phyloP scores from a whole-genome alignment of 139 green algal species.

The Auxenochlorella pyrenoidosa region DNA sequence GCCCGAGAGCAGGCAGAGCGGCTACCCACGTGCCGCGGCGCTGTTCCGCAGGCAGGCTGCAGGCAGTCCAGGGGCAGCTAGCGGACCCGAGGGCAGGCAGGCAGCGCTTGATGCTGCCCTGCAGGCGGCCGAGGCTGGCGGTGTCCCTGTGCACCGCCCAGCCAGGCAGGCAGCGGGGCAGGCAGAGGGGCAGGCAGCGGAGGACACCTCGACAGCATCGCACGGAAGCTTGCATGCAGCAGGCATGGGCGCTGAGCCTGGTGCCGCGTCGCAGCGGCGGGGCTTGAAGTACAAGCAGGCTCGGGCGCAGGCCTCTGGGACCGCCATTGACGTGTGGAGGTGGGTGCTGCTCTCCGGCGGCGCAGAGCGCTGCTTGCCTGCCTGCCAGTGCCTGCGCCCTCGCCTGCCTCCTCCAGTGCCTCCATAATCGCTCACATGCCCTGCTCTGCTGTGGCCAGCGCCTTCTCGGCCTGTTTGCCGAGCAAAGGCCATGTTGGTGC shows the following conservation, averaged over 20 bases:
- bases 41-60: neutral
- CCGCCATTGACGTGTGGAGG: slow-evolving; percentile 41
- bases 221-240: neutral
- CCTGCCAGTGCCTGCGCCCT: neutral
- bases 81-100: neutral
- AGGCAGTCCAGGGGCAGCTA: neutral
- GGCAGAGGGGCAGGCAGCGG: neutral
- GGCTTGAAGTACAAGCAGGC: slow-evolving; percentile 5
- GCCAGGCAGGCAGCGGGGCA: neutral
- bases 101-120: neutral
- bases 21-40: slow-evolving; percentile 18
- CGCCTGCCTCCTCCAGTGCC: no score
- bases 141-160: neutral
- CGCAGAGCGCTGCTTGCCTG: no score
- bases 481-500: no score
- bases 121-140: neutral
- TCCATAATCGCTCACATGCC: no score
- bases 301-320: neutral
- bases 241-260: neutral
- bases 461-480: no score
- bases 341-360: neutral
- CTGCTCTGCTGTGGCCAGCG: no score
- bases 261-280: neutral
- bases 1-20: slow-evolving; percentile 4
- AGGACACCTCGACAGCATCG: no score